Evolutionary conservation across 306 rosid species (phyloP).

Genomic region (Vicia villosa): DNA sequence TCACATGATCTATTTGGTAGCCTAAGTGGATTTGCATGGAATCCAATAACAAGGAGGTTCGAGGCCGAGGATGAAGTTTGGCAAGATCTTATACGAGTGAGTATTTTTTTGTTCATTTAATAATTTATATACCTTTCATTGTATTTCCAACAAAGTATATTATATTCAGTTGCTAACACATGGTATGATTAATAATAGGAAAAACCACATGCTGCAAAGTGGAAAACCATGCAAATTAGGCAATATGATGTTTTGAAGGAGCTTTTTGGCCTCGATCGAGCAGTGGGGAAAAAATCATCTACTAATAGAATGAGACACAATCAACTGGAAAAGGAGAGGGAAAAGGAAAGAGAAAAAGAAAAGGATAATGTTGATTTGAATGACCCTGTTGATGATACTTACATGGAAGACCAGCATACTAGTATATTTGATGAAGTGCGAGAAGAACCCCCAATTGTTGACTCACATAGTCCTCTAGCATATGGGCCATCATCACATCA

Average conservation of each 20-base stretch:
- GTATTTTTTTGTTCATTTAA: not conserved
- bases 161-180: not conserved
- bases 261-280: not conserved
- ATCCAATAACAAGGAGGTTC: not conserved
- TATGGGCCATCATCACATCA: not conserved
- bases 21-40: not conserved
- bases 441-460: not conserved
- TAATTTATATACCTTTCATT: not conserved
- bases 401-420: not conserved
- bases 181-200: not conserved
- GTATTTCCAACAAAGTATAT: not conserved
- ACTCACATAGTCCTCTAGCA: not conserved
- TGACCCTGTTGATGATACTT: not conserved
- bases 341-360: not conserved
- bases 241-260: not conserved
- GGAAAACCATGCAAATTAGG: not conserved
- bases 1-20: not conserved
- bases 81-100: not conserved
- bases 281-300: not conserved
- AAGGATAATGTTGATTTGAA: not conserved
- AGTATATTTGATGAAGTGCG: not conserved
- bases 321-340: not conserved
- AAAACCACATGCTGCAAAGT: not conserved
- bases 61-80: not conserved
- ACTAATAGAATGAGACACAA: not conserved